These are phyloP conservation scores for Colletotrichum sp. DNA, from an alignment of 2,329 filamentous ascomycete species.

Conservation along the genomic window DNA sequence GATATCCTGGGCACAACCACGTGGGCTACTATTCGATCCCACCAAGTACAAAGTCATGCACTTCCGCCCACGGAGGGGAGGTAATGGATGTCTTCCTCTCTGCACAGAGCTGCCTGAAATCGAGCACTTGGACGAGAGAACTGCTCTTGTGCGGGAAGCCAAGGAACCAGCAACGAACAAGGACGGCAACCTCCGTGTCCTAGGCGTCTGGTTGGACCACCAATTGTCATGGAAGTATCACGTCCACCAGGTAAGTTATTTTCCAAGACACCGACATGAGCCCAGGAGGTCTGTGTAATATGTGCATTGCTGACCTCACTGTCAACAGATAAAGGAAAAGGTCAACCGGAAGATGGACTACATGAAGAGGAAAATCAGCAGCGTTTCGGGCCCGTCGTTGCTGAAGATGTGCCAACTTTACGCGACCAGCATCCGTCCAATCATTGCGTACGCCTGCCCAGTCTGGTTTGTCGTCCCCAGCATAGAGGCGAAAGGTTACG, in stretches of 20 bases:
- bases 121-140: background rate
- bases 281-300: background rate
- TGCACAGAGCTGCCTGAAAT: background rate
- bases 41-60: constrained; percentile 2
- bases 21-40: background rate
- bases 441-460: background rate
- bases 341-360: background rate
- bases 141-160: background rate
- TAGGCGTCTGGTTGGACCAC: background rate
- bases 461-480: background rate
- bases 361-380: background rate
- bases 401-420: background rate
- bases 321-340: background rate
- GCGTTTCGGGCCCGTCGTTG: background rate
- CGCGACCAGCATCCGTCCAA: background rate
- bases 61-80: background rate
- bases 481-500: background rate
- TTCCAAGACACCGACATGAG: background rate
- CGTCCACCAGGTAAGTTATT: background rate
- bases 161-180: background rate
- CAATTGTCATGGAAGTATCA: background rate
- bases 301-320: background rate
- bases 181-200: background rate
- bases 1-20: background rate
- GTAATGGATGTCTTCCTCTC: background rate